phyloP scores from a whole-genome alignment of 768 basidiomycete genomes.

The Cubamyces sp. region DNA sequence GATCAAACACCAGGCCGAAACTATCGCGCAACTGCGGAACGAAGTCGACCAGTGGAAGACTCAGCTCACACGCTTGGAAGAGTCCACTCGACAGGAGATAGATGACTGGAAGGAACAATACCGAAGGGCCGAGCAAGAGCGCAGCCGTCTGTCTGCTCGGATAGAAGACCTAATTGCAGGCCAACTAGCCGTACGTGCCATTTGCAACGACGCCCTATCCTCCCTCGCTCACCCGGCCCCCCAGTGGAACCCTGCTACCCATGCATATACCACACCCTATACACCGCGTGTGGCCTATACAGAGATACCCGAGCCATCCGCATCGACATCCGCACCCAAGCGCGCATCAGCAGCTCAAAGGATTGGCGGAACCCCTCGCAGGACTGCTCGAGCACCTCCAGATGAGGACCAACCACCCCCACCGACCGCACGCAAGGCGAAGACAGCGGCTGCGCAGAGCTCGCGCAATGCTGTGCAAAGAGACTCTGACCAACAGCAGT shows the following conservation, averaged over 20 bases:
- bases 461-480: not conserved
- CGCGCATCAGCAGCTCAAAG: conserved; percentile 27
- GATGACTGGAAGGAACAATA: conserved; percentile 83
- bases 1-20: conserved; percentile 63
- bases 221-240: not conserved
- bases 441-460: not conserved
- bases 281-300: conserved; percentile 18
- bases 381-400: conserved; percentile 9
- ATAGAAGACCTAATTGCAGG: conserved; percentile 63
- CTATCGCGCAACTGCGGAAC: conserved; percentile 61
- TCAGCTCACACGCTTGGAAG: conserved; percentile 55
- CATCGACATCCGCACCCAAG: conserved; percentile 28
- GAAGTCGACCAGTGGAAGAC: conserved; percentile 76
- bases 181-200: conserved; percentile 35
- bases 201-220: not conserved
- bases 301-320: conserved; percentile 22
- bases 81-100: conserved; percentile 51
- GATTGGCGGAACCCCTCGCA: conserved; percentile 7
- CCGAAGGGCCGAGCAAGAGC: conserved; percentile 71
- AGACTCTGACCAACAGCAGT: not conserved
- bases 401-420: conserved; percentile 3
- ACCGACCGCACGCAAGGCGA: conserved; percentile 8
- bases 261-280: conserved; percentile 21
- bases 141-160: conserved; percentile 57
- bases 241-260: conserved; percentile 30